Base-by-base conservation (phyloP, 768 basidiomycete genomes). In the Xerocomus spinulosus region DNA sequence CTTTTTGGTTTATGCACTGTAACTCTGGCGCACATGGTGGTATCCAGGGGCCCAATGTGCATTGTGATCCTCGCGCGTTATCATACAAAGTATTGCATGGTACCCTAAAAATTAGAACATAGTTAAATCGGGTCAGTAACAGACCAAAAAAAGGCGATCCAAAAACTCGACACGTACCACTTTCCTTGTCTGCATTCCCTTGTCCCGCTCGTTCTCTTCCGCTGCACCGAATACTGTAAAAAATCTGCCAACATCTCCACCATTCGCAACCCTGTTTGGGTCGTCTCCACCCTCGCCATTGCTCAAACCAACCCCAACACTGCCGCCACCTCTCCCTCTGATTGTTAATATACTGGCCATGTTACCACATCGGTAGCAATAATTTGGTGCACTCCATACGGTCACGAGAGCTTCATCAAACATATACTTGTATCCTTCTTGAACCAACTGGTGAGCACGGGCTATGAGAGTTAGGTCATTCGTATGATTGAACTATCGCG, bases 381-480 rank as follows among this genome's bases (percentile, higher is more conserved):
- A 92, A 60, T 92, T 94, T 25, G 90, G 89, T 42, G 92, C 92
- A 5, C 82, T 85, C 92, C 92, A 95, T 9, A 95, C 92, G 0
- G 92, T 95, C 12, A 93, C 92, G 17, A 95, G 87, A 53, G 84
- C 77, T 52, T 85, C 80, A 62, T 96, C 89, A 57, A 97, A 96
- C 95, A 97, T 95, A 64, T 93, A 85, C 70, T 97, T 98, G 72
- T 80, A 93, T 2, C 92, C 92, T 67, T 94, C 92, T 66, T 94
- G 92, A 1, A 97, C 95, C 17, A 98, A 83, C 62, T 98, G 95
- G 66, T 98, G 95, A 1, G 95, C 95, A 29, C 95, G 82, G 3
- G 94, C 94, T 57, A 98, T 92, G 34, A 98, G 80, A 9, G 73
- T 76, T 17, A 97, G 80, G 26, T 81, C 77, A 62, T 97, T 98